A percentile compares a stretch with the other conserved stretches of the same genome.
phyloP scores from a whole-genome alignment of 805 yeast genomes.

The Yarrowia sp. region DNA sequence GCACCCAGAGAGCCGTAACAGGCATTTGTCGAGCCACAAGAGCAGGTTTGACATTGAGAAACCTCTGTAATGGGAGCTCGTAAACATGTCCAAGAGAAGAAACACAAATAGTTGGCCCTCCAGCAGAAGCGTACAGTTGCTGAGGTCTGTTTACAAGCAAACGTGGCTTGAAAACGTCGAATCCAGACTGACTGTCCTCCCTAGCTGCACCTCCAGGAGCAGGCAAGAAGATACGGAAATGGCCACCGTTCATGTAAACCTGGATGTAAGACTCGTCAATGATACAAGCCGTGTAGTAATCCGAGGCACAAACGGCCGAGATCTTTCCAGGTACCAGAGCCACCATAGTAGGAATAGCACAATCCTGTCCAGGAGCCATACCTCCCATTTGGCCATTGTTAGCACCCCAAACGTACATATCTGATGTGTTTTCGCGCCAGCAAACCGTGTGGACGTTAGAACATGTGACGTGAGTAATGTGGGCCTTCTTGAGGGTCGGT shows the following conservation, averaged over 20 bases:
- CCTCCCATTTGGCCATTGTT: constrained; percentile 79
- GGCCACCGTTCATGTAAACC: constrained; percentile 55
- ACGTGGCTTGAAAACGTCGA: constrained; percentile 30
- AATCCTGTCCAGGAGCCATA: constrained; percentile 41
- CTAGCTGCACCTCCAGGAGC: constrained; percentile 32
- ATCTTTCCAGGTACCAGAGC: constrained; percentile 49
- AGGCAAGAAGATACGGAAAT: constrained; percentile 45
- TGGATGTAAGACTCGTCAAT: constrained; percentile 58
- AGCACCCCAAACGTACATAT: constrained; percentile 68
- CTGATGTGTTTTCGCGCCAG: constrained; percentile 43
- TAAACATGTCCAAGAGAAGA: constrained; percentile 34
- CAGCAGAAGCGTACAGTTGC: constrained; percentile 30
- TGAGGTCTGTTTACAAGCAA: constrained; percentile 24
- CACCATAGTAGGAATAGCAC: constrained; percentile 42
- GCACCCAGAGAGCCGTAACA: constrained; percentile 33
- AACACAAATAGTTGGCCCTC: constrained; percentile 31
- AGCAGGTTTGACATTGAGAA: constrained; percentile 27
- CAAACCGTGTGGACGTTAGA: constrained; percentile 70
- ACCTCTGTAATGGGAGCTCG: constrained; percentile 30
- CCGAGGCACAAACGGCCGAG: constrained; percentile 59
- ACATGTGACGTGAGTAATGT: constrained; percentile 36
- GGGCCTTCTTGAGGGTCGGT: constrained; percentile 12
- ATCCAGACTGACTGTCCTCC: constrained; percentile 11
- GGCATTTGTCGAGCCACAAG: constrained; percentile 27
- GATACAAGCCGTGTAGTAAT: constrained; percentile 64